These are phyloP conservation scores for Mycena metata DNA, from an alignment of 768 basidiomycete genomes.

Conservation along the genomic window DNA sequence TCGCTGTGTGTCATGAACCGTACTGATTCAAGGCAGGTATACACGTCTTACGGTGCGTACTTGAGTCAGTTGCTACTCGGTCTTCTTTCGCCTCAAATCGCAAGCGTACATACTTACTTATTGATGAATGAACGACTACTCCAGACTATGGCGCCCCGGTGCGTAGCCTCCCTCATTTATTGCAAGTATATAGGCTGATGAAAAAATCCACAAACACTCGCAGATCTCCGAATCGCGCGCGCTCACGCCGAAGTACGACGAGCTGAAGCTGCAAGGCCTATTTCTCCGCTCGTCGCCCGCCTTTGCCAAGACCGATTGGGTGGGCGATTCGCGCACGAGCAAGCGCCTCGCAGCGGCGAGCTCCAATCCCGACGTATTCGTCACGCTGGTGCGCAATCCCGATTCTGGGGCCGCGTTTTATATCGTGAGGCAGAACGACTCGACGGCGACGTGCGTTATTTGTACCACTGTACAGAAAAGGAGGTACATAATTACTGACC, in stretches of 20 bases:
- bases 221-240: slow-evolving; percentile 78
- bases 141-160: slow-evolving; percentile 80
- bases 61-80: too few relatives aligned
- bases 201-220: neutral
- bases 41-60: slow-evolving; percentile 62
- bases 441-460: slow-evolving; percentile 71
- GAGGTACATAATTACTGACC: neutral
- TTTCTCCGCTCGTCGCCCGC: slow-evolving; percentile 85
- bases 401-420: slow-evolving; percentile 77
- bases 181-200: neutral
- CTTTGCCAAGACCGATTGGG: slow-evolving; percentile 84
- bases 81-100: too few relatives aligned
- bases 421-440: slow-evolving; percentile 75
- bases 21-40: slow-evolving; percentile 21
- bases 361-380: slow-evolving; percentile 63
- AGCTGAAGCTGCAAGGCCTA: slow-evolving; percentile 82
- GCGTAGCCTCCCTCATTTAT: slow-evolving; percentile 23
- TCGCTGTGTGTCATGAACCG: too few relatives aligned
- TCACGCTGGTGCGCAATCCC: slow-evolving; percentile 76
- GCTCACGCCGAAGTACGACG: slow-evolving; percentile 77
- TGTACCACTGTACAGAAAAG: neutral
- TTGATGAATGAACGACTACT: too few relatives aligned
- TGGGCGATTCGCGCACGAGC: slow-evolving; percentile 68
- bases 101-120: too few relatives aligned
- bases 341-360: slow-evolving; percentile 52